Conservation (phyloP, 495 filamentous ascomycete genomes). For the Bathelium albidoporum region DNA sequence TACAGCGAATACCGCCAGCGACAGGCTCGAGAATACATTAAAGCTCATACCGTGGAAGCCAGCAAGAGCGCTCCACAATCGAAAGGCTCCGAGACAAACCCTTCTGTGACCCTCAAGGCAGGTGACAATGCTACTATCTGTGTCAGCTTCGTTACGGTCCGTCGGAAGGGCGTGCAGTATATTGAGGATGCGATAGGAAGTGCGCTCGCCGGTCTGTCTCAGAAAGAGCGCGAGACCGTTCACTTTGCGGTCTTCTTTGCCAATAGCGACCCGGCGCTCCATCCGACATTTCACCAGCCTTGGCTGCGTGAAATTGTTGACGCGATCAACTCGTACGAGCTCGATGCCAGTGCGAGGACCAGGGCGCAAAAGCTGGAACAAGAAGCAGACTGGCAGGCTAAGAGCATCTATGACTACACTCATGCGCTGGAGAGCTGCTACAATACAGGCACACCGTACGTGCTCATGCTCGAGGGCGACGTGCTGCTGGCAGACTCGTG, state of each 20-base stretch:
- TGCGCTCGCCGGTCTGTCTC: constrained; percentile 39
- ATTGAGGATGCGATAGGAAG: constrained; percentile 42
- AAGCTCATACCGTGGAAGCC: background rate
- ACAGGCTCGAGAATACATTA: constrained; percentile 26
- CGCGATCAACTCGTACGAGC: constrained; percentile 37
- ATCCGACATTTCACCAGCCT: constrained; percentile 38
- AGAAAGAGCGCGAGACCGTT: constrained; percentile 37
- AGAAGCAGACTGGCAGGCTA: constrained; percentile 28
- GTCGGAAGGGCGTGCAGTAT: constrained; percentile 27
- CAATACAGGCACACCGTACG: constrained; percentile 35
- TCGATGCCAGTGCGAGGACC: constrained; percentile 15
- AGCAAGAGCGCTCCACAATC: background rate
- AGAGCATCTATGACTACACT: constrained; percentile 41
- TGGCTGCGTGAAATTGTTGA: constrained; percentile 43
- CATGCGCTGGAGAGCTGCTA: constrained; percentile 39
- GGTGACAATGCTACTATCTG: constrained; percentile 13
- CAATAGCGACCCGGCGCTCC: constrained; percentile 37
- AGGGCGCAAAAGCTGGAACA: constrained; percentile 26
- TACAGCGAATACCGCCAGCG: constrained; percentile 33
- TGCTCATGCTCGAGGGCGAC: constrained; percentile 48
- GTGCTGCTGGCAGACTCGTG: constrained; percentile 41
- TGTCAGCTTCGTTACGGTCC: constrained; percentile 20
- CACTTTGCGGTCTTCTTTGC: constrained; percentile 45
- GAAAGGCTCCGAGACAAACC: background rate
- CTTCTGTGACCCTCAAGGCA: constrained; percentile 17